Base-by-base conservation (phyloP, 805 yeast genomes). In the Zygoascus bituminiphila region DNA sequence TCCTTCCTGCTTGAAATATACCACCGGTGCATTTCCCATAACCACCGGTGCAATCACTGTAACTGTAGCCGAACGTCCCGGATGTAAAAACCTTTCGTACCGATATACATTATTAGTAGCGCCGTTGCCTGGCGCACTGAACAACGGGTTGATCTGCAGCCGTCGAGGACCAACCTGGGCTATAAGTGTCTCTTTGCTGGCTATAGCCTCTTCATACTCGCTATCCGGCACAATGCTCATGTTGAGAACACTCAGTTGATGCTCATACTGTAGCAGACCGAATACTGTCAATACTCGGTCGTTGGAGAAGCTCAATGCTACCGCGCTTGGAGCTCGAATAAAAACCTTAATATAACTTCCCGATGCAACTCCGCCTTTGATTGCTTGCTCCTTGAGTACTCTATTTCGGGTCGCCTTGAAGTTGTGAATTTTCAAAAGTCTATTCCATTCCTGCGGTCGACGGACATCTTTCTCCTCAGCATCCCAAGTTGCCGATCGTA, bases 151-250 rank as follows among this genome's bases (percentile, higher is more conserved):
- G 46, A 91, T 83, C 12, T 78, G 74, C 62, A 86, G 81, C 59
- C 98, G 78, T 66, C 98, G 81, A 47, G 91, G 86, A 22, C 98
- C 99, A 62, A 88, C 89, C 68, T 93, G 98, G 14, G 86, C 91
- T 46, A 89, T 71, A 55, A 93, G 70, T 25, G 80, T 67, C 42
- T 86, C 94, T 57, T 83, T 82, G n/a, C 95, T 78, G 43, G 88
- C 84, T 49, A 93, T 75, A 26, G 98, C 95, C 46, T 78, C 77
- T 43, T 84, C 89, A 59, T 81, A 87, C 55, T 84, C 94, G 66
- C 91, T 94, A 89, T 96, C 88, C 25, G 93, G 76, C 57, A 83
- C 81, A 52, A 88, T 77, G 6, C 91, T 77, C 60, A 87, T 81
- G 66, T 91, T 88, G 51, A 86, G 81, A 35, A 85, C 84, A 0